Evolutionary conservation across 306 rosid genomes (phyloP), one percentile per base, ranked within the genome.

Genomic region (Citrullus amarus): DNA sequence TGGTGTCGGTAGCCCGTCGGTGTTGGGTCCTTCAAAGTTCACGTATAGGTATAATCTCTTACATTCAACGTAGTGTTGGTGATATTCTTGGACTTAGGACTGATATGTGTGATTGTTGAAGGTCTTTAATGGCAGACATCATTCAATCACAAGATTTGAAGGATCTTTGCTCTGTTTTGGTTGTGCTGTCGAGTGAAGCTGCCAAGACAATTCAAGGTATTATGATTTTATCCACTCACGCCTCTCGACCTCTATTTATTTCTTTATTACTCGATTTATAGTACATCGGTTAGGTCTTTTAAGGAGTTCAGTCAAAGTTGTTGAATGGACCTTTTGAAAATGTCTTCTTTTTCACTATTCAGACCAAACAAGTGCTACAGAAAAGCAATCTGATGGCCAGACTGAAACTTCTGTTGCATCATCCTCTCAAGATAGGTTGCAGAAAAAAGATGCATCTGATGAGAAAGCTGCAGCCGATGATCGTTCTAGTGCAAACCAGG

Each of bases 101-200:
- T 74, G 18, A 74, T 76, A 75, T 62, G 30, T 75, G 75, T 81
- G 72, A 79, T 85, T 82, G 68, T 85, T 79, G 79, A 85, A 96
- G 99, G 87, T 96, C 99, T 87, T 93, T 91, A 61, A 85, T 96
- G 85, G 97, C 99, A 79, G 99, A 91, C 89, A 88, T 96, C 85
- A 93, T 96, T 83, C 98, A 92, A 82, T 91, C 98, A 61, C 97
- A 91, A 70, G 93, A 96, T 88, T 86, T 92, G 80, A 96, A 90
- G 86, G 99, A 92, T 88, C 93, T 96, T 76, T 96, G 98, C 85
- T 96, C 98, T 39, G 93, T 88, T 86, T 86, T 96, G 87, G 97
- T 96, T 66, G 89, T 90, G 38, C 87, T 88, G 74, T 88, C 98
- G 4, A 96, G 91, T 83, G 98, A 90, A 89, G 89, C 94, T 62